Evolutionary conservation across 805 yeast genomes (phyloP).

Genomic region (Wickerhamomyces sydowiorum): DNA sequence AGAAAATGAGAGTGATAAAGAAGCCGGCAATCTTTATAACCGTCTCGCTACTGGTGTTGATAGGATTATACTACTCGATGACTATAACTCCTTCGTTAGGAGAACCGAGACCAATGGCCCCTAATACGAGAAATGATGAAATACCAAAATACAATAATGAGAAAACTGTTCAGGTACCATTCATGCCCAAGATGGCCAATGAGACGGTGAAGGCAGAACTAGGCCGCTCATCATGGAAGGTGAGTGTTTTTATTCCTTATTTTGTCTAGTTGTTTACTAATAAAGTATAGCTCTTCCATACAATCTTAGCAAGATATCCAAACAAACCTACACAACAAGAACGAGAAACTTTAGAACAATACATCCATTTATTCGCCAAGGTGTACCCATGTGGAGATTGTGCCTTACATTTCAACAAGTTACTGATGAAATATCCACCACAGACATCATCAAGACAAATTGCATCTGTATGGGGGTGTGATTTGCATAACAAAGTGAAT

Average conservation of each 20-base stretch:
- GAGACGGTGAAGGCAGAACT: conserved; percentile 76
- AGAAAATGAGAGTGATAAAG: conserved; percentile 3
- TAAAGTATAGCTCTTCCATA: conserved; percentile 74
- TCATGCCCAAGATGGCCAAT: conserved; percentile 92
- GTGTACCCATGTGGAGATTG: conserved; percentile 98
- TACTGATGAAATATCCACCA: conserved; percentile 74
- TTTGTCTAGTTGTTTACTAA: background rate
- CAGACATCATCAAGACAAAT: conserved; percentile 68
- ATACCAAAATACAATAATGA: background rate
- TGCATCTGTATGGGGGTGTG: conserved; percentile 97
- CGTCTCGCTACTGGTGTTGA: conserved; percentile 8
- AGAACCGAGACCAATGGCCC: conserved; percentile 22
- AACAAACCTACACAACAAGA: conserved; percentile 67
- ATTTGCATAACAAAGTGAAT: conserved; percentile 84
- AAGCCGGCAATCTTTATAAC: conserved; percentile 5
- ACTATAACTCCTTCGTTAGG: conserved; percentile 11
- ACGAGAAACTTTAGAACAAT: conserved; percentile 53
- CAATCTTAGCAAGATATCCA: conserved; percentile 88
- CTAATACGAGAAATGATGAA: conserved; percentile 25
- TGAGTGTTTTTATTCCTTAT: too few species aligned
- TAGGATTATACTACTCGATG: conserved; percentile 12
- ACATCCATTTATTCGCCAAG: conserved; percentile 73
- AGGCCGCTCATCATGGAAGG: conserved; percentile 86
- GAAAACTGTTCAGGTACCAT: conserved; percentile 10
- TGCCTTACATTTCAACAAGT: conserved; percentile 79